Evolutionary conservation across 305 asterid genomes (phyloP), one percentile per base, ranked within the genome.

Genomic region (Solanum hybrid): DNA sequence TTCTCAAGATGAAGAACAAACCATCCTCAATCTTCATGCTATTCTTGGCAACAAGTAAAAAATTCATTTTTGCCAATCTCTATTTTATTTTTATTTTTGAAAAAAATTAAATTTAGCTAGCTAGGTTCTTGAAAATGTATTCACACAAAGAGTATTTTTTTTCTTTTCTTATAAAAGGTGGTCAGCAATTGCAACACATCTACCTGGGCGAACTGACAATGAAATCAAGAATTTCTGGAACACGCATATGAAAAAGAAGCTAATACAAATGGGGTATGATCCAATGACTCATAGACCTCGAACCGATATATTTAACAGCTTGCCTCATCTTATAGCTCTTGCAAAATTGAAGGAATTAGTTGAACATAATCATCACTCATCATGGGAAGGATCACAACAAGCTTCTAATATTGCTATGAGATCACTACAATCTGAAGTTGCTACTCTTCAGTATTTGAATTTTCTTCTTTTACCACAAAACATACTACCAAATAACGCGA

Each of bases 151-250:
- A 40, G 5, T 14, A 2, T n/a, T 11, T 22, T 46, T 57, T 7
- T 57, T 57, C 22, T 46, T 74, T 11, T 46, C 37, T n/a, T 89
- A 11, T 76, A 3, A 37, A 85, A 95, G 97, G 90, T 96, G 98
- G 98, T 96, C 98, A 1, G 96, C 98, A 3, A 96, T 96, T 89
- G 98, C 98, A 20, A 93, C 97, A 5, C 96, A 94, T 64, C 91
- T 96, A 22, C 98, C 98, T 0, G 96, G 98, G 29, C 89, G 98
- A 91, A 96, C 98, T 3, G 98, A 96, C 89, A 96, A 96, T 79
- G 98, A 96, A 90, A 96, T 96, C 5, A 96, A 96, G 90, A 96
- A 96, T 74, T 96, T 95, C 89, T 96, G 98, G 98, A 96, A 95
- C 93, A 96, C 98, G 0, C 98, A 96, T 87, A 89, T 96, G 61